Conservation (phyloP, 345 rosid species). For the Murraya koenigii region DNA sequence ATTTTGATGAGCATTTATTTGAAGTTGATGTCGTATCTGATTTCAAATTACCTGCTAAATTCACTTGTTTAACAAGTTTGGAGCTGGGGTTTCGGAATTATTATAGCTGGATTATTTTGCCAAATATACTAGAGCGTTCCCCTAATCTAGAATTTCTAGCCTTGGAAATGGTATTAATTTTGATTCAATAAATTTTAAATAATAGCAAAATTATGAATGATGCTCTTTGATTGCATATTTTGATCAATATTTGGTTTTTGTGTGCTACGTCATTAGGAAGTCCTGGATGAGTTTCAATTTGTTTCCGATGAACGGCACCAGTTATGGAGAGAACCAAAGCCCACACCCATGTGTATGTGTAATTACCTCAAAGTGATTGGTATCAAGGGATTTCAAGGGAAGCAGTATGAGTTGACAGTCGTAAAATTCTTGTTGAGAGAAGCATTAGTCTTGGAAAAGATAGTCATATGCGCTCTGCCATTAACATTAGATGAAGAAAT, state of each 20-base stretch:
- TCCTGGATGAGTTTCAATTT: background rate
- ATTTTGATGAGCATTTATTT: background rate
- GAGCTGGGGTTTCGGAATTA: background rate
- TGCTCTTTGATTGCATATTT: background rate
- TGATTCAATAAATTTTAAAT: background rate
- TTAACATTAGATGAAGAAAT: background rate
- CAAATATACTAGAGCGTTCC: background rate
- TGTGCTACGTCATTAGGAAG: background rate
- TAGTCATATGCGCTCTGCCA: background rate
- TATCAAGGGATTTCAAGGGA: background rate
- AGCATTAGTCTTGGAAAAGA: background rate
- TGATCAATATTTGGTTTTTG: background rate
- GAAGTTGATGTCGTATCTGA: background rate
- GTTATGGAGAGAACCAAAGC: background rate
- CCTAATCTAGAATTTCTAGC: conserved; percentile 7
- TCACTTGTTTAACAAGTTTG: background rate
- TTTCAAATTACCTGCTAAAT: background rate
- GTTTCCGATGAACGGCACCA: background rate
- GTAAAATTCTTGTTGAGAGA: background rate
- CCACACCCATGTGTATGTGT: background rate
- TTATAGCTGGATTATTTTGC: background rate
- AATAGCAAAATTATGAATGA: background rate
- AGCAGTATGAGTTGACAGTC: background rate
- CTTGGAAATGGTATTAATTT: background rate
- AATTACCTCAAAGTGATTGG: background rate